Base-by-base conservation (phyloP, 805 yeast species). In the Yarrowia bubula region DNA sequence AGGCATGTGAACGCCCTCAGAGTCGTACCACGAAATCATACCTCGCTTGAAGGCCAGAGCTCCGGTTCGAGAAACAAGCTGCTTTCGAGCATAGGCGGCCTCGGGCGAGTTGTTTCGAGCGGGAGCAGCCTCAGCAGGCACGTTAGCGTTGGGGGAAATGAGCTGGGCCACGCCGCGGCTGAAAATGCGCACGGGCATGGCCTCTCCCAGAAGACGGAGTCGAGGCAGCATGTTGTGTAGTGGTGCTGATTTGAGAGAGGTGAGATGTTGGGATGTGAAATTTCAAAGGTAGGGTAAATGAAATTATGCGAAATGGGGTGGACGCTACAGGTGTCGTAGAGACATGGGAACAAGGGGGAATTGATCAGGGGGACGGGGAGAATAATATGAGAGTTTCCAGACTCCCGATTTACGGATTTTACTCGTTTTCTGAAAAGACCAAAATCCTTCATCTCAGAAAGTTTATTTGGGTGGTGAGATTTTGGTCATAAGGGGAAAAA, bases 21-120 rank as follows among this genome's bases (percentile, higher is more conserved):
- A 76, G 72, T 83, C 76, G 72, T 83, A 93, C 83, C 85, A 89
- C 14, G 95, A 85, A 60, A 92, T 86, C 97, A 93, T 93, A 15
- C 98, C 98, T 66, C 88, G 80, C 74, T 95, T 95, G 68, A 85
- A 79, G 1, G 96, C 96, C 33, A 93, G 77, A 18, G 90, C 78
- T 11, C 99, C 99, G 8, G 96, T 86, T 76, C 99, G 85, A 48
- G 77, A 75, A 33, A 91, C 85, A 39, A 93, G 79, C 75, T 86
- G 82, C 74, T 86, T 88, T 75, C 98, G 84, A 61, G 80, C 77
- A 72, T 90, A 87, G 38, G 90, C 86, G 55, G 83, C 81, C 68
- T 83, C 89, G 41, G 86, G 86, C 3, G 93, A 82, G 74, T 88
- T 91, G 71, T 84, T 82, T 47, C 86, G 80, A 14, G 80, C 76